A percentile compares a stretch with the other conserved stretches of the same genome.
phyloP scores from a whole-genome alignment of 371 early-diverging fungal species.

The Zopfochytrium polystomum region DNA sequence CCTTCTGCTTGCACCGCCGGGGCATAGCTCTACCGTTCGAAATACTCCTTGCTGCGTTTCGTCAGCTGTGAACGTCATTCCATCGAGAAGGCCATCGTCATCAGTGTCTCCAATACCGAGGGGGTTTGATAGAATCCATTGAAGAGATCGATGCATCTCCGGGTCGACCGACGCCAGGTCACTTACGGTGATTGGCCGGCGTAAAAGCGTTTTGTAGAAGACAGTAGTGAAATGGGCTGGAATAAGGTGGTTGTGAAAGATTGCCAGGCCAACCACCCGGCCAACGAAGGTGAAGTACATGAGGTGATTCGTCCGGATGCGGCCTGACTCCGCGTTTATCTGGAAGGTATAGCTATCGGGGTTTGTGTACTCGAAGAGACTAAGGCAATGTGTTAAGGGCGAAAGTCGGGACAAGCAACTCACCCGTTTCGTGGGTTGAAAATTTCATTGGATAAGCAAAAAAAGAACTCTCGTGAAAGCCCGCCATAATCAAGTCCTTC shows the following conservation, averaged over 20 bases:
- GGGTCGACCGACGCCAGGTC: conserved; percentile 97
- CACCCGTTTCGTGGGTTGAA: conserved; percentile 82
- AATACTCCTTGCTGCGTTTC: conserved; percentile 91
- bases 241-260: conserved; percentile 94
- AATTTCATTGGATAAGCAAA: conserved; percentile 90
- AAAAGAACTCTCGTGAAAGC: conserved; percentile 90
- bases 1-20: conserved; percentile 83
- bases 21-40: conserved; percentile 86
- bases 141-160: conserved; percentile 84
- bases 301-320: conserved; percentile 97
- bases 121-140: conserved; percentile 95
- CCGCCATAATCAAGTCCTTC: conserved; percentile 99
- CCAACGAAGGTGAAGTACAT: conserved; percentile 98
- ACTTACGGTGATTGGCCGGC: conserved; percentile 76
- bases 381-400: conserved; percentile 39
- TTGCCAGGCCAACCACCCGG: conserved; percentile 92
- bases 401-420: neutral
- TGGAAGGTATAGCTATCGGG: conserved; percentile 95
- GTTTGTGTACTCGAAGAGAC: conserved; percentile 95
- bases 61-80: conserved; percentile 89
- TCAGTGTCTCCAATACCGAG: too few relatives aligned
- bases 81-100: conserved; percentile 79
- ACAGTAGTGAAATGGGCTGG: conserved; percentile 94
- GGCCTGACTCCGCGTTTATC: conserved; percentile 91
- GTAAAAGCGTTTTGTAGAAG: conserved; percentile 94